phyloP scores from a whole-genome alignment of 2,329 filamentous ascomycete genomes.

The Trichocomaceae sp. region DNA sequence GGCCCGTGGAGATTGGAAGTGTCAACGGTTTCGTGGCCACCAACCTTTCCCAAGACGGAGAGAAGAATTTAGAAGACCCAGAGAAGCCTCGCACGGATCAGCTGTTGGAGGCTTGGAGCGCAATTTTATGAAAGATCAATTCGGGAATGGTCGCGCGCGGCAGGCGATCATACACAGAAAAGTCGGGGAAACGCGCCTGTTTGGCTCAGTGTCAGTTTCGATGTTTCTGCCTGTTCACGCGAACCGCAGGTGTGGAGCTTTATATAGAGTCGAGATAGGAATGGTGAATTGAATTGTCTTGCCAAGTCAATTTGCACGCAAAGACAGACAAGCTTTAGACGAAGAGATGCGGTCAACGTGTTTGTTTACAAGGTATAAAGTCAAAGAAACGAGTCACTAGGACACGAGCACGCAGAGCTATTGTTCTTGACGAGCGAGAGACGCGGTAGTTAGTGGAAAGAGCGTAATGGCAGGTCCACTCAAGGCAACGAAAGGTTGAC shows the following conservation, averaged over 20 bases:
- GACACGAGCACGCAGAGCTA: neutral
- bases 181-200: neutral
- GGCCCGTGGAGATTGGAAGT: conserved; percentile 24
- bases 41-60: conserved; percentile 5
- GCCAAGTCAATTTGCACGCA: conserved; percentile 8
- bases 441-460: neutral
- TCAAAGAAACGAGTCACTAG: neutral
- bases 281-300: neutral
- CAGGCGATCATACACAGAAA: conserved; percentile 6
- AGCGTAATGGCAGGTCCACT: conserved; percentile 13
- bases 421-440: conserved; percentile 5
- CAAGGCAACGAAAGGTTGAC: neutral
- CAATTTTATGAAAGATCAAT: conserved; percentile 8
- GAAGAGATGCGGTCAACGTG: neutral
- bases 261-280: neutral
- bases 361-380: neutral
- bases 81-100: conserved; percentile 12
- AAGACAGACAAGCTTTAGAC: neutral
- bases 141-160: conserved; percentile 6
- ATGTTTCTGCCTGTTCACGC: neutral
- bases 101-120: neutral
- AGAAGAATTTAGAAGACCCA: neutral
- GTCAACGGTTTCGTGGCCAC: conserved; percentile 22
- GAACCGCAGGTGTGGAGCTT: neutral
- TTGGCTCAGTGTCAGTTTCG: neutral